Base-by-base conservation (phyloP, 345 rosid species). In the Mercurialis annua region DNA sequence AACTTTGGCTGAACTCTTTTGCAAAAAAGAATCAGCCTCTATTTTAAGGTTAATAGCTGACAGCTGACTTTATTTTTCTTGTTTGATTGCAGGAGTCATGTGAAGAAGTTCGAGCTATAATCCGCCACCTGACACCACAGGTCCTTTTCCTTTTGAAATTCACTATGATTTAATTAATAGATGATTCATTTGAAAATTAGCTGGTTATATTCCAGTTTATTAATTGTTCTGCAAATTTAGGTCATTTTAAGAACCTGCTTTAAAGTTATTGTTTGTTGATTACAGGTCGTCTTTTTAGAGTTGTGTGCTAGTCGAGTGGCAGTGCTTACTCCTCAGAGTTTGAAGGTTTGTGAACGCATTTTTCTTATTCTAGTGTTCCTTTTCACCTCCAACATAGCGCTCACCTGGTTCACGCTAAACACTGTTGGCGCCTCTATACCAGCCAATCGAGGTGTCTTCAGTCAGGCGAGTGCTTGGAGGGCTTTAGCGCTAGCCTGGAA, bases 271-370 rank as follows among this genome's bases (percentile, higher is more conserved):
- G n/a, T 55, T 10, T 24, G 0, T 67, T 71, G 66, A 20, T 33
- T 38, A n/a, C 79, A 95, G 99, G 99, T 78, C 64, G 97, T 95
- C 53, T 92, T 95, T 80, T 71, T 95, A 84, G 99, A 95, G 78
- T 67, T 95, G 70, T 95, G 99, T 76, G 69, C 97, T 9, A 92
- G 92, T 81, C 78, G 99, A 62, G 79, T 87, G 65, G 80, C 90
- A 6, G 69, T 95, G 71, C 97, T 95, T 64, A 72, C 83, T 29
- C 92, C 91, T 46, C 96, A 92, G 83, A 83, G 77, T 74, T 62
- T 90, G 66, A 90, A 92, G 97, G 99, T 92, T 31, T 60, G 70
- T 55, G 21, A n/a, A n/a, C 52, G 11, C 23, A 36, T 23, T 21
- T 52, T 67, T 73, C 49, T 61, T 52, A n/a, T 31, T 31, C 30